Evolutionary conservation across 257 asterid species (phyloP), one percentile per base, ranked within the genome.

Genomic region (Knoxia roxburghii): DNA sequence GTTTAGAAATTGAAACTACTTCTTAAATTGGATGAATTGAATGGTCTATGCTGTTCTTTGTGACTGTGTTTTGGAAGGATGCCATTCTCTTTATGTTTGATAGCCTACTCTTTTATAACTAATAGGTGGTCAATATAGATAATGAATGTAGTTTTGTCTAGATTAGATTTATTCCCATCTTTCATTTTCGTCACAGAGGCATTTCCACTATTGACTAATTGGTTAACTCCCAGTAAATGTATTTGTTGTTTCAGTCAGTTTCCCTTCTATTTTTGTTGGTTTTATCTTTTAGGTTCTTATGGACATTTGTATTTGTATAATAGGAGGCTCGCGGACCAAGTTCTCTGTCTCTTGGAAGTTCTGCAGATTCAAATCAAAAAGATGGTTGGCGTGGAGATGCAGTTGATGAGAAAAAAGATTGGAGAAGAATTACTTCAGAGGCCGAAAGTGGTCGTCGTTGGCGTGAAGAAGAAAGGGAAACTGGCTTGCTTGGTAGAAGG

Each of bases 391-490:
- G 96, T 54, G 63, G 89, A 37, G 99, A 87, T 70, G 80, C 80
- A 1, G 68, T 82, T 13, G 97, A 90, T 68, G 96, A 94, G 30
- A 90, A 84, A 79, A 94, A 87, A 46, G 99, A 94, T 68, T 81
- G 95, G 95, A 88, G 91, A 76, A 88, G 78, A 75, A 50, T 56
- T 68, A 78, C 86, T 32, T 67, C 86, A 0, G 97, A 90, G 70
- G 76, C 83, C 57, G 96, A 94, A 68, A 79, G 85, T 70, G 95
- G 95, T 15, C 86, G 97, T 67, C 96, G 96, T 68, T 94, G 99
- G 99, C 99, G 97, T 73, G 99, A 94, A 78, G 99, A 94, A 80
- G 99, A 94, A 85, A 90, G 99, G 83, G 99, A 94, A 79, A 94
- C 99, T 78, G 92, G 95, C 27, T 76, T 90, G 85, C 97, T 88